A percentile compares a stretch with the other conserved stretches of the same genome.
Conservation (phyloP, 129 eudicot genomes). For the Arctium lappa region DNA sequence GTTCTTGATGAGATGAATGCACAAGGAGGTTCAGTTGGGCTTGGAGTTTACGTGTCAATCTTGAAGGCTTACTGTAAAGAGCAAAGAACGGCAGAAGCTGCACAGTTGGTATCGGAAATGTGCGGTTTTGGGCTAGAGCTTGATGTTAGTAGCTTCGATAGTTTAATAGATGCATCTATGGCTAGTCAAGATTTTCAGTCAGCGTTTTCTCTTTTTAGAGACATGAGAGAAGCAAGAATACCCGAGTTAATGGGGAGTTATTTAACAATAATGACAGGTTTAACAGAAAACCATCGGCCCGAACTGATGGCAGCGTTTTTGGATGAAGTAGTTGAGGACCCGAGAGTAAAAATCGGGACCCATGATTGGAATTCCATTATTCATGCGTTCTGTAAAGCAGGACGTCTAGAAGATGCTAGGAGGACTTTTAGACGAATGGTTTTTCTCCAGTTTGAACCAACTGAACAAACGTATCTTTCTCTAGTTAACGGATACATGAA, state of each 20-base stretch:
- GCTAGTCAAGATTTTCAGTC: conserved; percentile 94
- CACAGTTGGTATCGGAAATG: conserved; percentile 80
- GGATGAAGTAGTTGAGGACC: conserved; percentile 93
- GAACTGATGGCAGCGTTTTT: conserved; percentile 93
- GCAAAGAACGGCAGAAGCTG: conserved; percentile 88
- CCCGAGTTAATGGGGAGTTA: conserved; percentile 72
- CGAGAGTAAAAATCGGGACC: conserved; percentile 70
- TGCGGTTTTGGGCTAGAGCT: conserved; percentile 60
- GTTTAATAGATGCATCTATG: conserved; percentile 83
- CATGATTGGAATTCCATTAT: conserved; percentile 98
- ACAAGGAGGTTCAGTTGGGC: conserved; percentile 64
- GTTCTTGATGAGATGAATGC: conserved; percentile 87
- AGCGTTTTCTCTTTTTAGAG: conserved; percentile 86
- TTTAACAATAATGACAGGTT: conserved; percentile 89
- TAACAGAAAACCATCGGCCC: conserved; percentile 89
- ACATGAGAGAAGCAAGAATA: conserved; percentile 88
- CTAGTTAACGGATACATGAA: conserved; percentile 71
- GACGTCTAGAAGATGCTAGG: conserved; percentile 83
- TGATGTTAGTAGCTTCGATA: conserved; percentile 60
- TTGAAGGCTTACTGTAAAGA: conserved; percentile 78
- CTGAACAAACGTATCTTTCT: conserved; percentile 81
- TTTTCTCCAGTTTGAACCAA: conserved; percentile 83
- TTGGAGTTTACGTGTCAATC: conserved; percentile 83
- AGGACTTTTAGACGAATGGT: conserved; percentile 89
- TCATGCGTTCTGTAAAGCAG: conserved; percentile 86